Base-by-base conservation (phyloP, 768 basidiomycete genomes). In the Wakefieldia striispora region DNA sequence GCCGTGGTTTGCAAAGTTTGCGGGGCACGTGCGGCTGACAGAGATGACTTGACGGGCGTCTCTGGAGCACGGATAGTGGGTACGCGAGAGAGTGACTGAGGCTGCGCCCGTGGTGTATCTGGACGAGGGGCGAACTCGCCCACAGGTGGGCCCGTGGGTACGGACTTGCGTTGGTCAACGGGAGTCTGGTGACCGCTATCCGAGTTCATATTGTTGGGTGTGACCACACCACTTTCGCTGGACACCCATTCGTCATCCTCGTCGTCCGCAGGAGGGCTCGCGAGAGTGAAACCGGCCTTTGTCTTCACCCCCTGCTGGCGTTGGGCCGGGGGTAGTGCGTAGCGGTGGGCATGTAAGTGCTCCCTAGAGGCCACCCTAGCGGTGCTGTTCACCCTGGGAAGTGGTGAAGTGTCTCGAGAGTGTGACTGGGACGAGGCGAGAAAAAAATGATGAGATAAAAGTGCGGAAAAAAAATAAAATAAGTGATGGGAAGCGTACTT, bases 161-260 rank as follows among this genome's bases (percentile, higher is more conserved):
- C 19, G 19, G 40, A 27, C 41, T 39, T 58, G 51, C 54, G 63
- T 24, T 55, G 53, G 47, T 69, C 65, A 44, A 70, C 58, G 3
- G 69, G 65, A 8, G 69, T 69, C 33, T 52, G 62, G 17, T 29
- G 27, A 29, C 48, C 72, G 17, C 73, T 73, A 43, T 77, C 76
- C 27, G 27, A 29, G 27, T 29, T 9, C 43, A 70, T 52, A 12
- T 73, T 69, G 56, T 76, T 77, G 4, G 87, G 88, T 2, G 87
- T 89, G 1, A 71, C 85, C 0, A 80, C 83, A 7, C 85, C 87
- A 59, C 86, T 88, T 66, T 86, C 86, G 62, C 83, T 87, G 23
- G 87, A 89, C 1, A 86, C 76, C 86, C 86, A 89, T 49, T 81
- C 88, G 47, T 87, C 85, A 11, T 86, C 85, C 12, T 86, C 85